These are phyloP conservation scores for Claviceps cyperi DNA, from an alignment of 2,329 filamentous ascomycete genomes.

Conservation along the genomic window DNA sequence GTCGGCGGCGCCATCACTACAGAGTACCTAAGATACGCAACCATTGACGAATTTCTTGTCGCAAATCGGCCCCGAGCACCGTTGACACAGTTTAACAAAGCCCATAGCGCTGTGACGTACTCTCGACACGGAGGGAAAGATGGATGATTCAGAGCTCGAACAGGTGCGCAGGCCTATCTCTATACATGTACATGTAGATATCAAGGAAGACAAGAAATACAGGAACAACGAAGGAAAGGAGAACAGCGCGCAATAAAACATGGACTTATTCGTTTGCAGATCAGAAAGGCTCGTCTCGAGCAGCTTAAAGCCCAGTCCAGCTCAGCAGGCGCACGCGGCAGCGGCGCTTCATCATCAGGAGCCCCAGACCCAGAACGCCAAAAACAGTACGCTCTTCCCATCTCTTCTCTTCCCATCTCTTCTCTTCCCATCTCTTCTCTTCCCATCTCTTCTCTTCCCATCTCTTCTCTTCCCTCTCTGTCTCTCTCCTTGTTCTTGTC, in stretches of 20 bases:
- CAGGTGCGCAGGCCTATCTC: conserved; percentile 15
- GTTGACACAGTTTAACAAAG: too few species aligned
- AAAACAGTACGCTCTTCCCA: conserved; percentile 22
- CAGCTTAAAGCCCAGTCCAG: conserved; percentile 69
- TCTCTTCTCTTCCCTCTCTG: too few species aligned
- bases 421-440: neutral
- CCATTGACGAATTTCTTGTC: too few species aligned
- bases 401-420: too few species aligned
- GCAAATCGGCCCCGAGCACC: too few species aligned
- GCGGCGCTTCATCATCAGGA: conserved; percentile 18
- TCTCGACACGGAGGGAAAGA: conserved; percentile 8
- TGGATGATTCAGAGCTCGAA: conserved; percentile 31
- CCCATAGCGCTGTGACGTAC: neutral
- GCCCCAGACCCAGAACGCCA: conserved; percentile 46
- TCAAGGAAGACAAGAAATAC: neutral
- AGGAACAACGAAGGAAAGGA: neutral
- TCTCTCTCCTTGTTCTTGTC: neutral
- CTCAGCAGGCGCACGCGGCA: conserved; percentile 28
- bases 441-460: too few species aligned
- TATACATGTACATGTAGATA: neutral
- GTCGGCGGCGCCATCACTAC: too few species aligned
- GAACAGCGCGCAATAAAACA: neutral
- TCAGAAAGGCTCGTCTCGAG: conserved; percentile 80
- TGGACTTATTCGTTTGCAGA: conserved; percentile 33
- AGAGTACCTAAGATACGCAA: too few species aligned